Conservation (phyloP, 768 basidiomycete species). For the Krasilnikovozyma curviuscula region DNA sequence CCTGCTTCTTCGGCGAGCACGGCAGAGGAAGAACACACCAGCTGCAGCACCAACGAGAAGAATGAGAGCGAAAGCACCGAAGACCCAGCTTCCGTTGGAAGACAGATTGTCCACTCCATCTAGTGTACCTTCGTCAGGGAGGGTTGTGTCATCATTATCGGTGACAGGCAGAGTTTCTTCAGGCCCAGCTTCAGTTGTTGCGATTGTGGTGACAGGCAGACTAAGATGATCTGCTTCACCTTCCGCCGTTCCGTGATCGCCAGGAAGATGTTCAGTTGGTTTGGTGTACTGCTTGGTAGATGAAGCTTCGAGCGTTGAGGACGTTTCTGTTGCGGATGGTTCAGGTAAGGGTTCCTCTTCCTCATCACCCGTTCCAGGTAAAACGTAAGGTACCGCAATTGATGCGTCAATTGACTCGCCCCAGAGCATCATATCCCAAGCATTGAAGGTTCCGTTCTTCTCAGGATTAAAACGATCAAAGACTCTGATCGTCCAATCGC, state of each 20-base stretch:
- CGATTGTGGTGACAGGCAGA: conserved; percentile 16
- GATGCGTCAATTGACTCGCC: conserved; percentile 61
- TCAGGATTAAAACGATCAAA: conserved; percentile 50
- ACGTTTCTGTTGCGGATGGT: neutral
- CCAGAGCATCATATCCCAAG: conserved; percentile 87
- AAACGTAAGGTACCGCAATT: conserved; percentile 39
- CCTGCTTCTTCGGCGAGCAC: conserved; percentile 31
- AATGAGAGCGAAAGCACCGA: conserved; percentile 62
- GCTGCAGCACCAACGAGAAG: conserved; percentile 46
- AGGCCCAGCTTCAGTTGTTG: conserved; percentile 1
- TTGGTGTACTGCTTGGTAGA: conserved; percentile 49
- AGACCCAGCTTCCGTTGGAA: conserved; percentile 70
- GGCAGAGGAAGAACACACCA: conserved; percentile 60
- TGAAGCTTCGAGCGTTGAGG: conserved; percentile 26
- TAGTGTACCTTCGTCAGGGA: conserved; percentile 23
- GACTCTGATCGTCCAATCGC: conserved; percentile 75
- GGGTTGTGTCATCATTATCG: conserved; percentile 19
- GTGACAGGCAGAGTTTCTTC: conserved; percentile 1
- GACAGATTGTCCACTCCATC: conserved; percentile 20
- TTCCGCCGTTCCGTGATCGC: conserved; percentile 57
- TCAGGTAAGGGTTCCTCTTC: conserved; percentile 21
- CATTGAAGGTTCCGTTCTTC: conserved; percentile 49
- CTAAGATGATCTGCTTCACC: conserved; percentile 61
- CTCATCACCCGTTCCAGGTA: conserved; percentile 17
- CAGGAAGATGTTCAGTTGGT: conserved; percentile 70